phyloP scores from a whole-genome alignment of 768 basidiomycete species.

The Suillus clintonianus region DNA sequence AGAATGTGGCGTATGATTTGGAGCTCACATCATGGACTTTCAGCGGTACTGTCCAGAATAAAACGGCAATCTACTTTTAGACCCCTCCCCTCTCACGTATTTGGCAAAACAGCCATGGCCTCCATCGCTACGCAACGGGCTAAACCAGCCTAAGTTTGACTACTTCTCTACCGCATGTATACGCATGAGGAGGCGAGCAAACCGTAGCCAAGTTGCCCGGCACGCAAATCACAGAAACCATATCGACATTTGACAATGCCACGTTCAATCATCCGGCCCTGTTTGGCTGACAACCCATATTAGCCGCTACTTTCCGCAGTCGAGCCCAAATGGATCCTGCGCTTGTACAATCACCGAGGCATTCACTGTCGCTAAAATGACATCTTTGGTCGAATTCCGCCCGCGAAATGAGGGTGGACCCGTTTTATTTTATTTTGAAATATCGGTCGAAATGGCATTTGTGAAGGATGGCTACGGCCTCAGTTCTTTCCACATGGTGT shows the following conservation, averaged over 20 bases:
- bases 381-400: conserved; percentile 2
- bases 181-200: background rate
- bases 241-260: background rate
- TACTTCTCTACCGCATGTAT: background rate
- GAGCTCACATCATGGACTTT: conserved; percentile 1
- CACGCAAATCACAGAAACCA: background rate
- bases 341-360: conserved; percentile 6
- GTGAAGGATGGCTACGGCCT: background rate
- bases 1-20: conserved; percentile 1
- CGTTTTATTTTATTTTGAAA: conserved; percentile 4
- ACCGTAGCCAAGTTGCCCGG: background rate
- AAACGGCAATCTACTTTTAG: conserved; percentile 1
- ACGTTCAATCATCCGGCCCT: background rate
- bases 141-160: background rate
- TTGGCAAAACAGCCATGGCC: background rate
- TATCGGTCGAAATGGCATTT: background rate
- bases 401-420: background rate
- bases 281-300: background rate
- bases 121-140: background rate
- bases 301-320: conserved; percentile 1
- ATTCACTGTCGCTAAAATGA: conserved; percentile 3
- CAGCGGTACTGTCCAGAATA: conserved; percentile 1
- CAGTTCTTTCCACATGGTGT: background rate
- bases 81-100: background rate
- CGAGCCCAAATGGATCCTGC: background rate